These are phyloP conservation scores for Astraeus odoratus DNA, from an alignment of 768 basidiomycete genomes.

Conservation along the genomic window DNA sequence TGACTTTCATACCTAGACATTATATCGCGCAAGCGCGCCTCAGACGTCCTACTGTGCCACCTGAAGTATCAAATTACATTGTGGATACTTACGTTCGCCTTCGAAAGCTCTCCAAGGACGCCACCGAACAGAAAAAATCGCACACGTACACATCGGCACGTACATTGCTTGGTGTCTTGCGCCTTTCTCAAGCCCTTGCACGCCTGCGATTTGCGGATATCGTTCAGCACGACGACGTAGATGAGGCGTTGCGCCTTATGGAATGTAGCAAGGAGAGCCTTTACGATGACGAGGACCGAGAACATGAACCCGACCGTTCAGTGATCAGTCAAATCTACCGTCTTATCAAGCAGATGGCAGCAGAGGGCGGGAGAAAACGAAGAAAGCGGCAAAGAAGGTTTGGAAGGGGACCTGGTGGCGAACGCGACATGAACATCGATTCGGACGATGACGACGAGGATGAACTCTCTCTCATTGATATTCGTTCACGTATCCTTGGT, in stretches of 20 bases:
- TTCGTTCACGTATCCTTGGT: slow-evolving; percentile 77
- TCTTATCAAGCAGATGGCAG: slow-evolving; percentile 83
- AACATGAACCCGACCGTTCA: slow-evolving; percentile 69
- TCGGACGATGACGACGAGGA: slow-evolving; percentile 64
- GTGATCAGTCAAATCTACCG: slow-evolving; percentile 80
- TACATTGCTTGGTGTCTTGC: slow-evolving; percentile 89
- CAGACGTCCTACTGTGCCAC: slow-evolving; percentile 85
- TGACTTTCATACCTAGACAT: slow-evolving; percentile 46
- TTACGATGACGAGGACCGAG: slow-evolving; percentile 69
- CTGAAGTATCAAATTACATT: slow-evolving; percentile 83
- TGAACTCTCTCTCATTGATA: slow-evolving; percentile 74
- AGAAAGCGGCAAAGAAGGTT: slow-evolving; percentile 45
- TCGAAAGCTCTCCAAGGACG: slow-evolving; percentile 88
- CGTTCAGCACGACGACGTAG: slow-evolving; percentile 84
- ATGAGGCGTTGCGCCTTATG: slow-evolving; percentile 96
- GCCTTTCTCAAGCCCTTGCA: slow-evolving; percentile 91
- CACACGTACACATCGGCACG: slow-evolving; percentile 95
- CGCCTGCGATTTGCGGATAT: slow-evolving; percentile 78
- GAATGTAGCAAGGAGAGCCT: slow-evolving; percentile 92
- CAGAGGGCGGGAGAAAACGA: slow-evolving; percentile 31
- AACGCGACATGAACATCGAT: slow-evolving; percentile 65
- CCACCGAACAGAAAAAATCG: slow-evolving; percentile 79
- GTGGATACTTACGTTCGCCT: slow-evolving; percentile 95
- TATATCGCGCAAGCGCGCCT: slow-evolving; percentile 91
- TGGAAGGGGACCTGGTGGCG: slow-evolving; percentile 63